Evolutionary conservation across 2,329 filamentous ascomycete genomes (phyloP), one percentile per base, ranked within the genome.

Genomic region (Ustilaginoidea virens): DNA sequence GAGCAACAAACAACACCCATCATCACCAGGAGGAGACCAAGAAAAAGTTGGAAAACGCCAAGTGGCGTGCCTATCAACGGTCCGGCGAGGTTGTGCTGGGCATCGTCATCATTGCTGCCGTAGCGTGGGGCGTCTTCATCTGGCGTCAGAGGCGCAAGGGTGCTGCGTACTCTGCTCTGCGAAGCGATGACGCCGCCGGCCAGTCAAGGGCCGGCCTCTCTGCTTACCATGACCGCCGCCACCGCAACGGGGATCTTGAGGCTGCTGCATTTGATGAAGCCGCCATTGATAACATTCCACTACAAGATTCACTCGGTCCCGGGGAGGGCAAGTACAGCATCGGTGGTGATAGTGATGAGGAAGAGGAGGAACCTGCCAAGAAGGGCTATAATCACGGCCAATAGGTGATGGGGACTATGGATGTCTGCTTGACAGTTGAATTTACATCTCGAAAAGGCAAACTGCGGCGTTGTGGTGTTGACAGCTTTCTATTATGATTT

Each of bases 61-160:
- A 86, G 44, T 92, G 85, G 80, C 70, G 76, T 29, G 86, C 86
- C 0, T 94, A 94, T 53, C 79, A 78, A 47, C 77, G 80, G 43
- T 90, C 81, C 3, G 85, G 86, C 28, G 82, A 92, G 53, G 70
- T 86, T 5, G 83, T 85, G 2, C 66, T 94, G 3, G 72, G 86
- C 11, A 71, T 94, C 27, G 81, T 93, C 12, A 61, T 77, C 29
- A 69, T 90, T 34, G 75, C 74, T 2, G 81, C 80, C 1, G 59
- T 56, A 5, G 58, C 69, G 9, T 92, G 82, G 76, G 81, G 76
- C n/a, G 80, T 74, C 47, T 75, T 66, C 39, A 53, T 80, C 43
- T 79, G 71, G 69, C 63, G 62, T 33, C 63, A 71, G 33, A 66
- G 74, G 27, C 63, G 69, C 38, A 64, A 60, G 40, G 59, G 61